These are phyloP conservation scores for Phlyctochytrium bullatum DNA, from an alignment of 192 early-diverging fungal genomes.

Conservation along the genomic window DNA sequence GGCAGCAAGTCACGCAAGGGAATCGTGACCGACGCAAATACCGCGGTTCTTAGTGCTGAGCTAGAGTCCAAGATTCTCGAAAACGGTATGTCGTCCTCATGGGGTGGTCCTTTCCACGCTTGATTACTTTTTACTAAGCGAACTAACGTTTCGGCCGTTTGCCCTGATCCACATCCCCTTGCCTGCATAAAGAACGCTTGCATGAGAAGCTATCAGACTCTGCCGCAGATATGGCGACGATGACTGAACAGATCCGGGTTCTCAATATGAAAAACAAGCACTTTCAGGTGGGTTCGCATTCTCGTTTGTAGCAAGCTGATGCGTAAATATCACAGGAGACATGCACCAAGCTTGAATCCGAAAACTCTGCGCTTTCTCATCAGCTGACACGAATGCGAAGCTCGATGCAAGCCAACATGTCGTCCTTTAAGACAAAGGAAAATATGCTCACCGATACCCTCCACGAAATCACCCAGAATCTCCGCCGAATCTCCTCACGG, in stretches of 20 bases:
- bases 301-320: too few species aligned
- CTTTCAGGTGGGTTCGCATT: too few species aligned
- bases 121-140: too few species aligned
- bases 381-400: background rate
- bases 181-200: background rate
- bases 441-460: background rate
- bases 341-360: background rate
- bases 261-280: background rate
- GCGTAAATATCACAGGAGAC: too few species aligned
- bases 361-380: too few species aligned
- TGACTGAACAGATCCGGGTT: background rate
- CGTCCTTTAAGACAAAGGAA: background rate
- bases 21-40: background rate
- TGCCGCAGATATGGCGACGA: background rate
- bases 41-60: constrained; percentile 3
- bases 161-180: too few species aligned
- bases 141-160: too few species aligned
- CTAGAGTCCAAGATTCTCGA: constrained; percentile 3
- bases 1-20: background rate
- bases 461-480: background rate
- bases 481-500: background rate
- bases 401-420: background rate
- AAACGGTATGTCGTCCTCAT: too few species aligned
- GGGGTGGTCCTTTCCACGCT: too few species aligned
- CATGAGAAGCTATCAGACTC: background rate